A percentile compares a stretch with the other conserved stretches of the same genome.
phyloP scores from a whole-genome alignment of 371 early-diverging fungal species.

The Mucor mucedo region DNA sequence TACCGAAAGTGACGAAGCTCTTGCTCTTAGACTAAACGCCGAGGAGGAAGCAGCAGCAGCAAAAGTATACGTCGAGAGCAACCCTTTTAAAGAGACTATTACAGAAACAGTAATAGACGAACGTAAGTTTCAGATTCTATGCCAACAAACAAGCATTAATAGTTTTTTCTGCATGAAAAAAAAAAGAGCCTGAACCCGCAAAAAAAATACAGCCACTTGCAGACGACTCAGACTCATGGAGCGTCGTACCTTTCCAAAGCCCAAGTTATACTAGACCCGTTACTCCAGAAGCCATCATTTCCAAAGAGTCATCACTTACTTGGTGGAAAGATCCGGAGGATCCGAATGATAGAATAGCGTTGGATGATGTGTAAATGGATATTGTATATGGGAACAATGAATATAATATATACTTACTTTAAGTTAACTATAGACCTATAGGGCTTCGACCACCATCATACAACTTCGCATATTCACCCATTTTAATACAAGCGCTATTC shows the following conservation, averaged over 20 bases:
- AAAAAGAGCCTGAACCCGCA: not conserved
- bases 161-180: not conserved
- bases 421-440: slow-evolving; percentile 32
- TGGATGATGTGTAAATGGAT: slow-evolving; percentile 29
- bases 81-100: not conserved
- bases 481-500: slow-evolving; percentile 45
- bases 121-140: not conserved
- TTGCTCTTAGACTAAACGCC: slow-evolving; percentile 14
- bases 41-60: slow-evolving; percentile 9
- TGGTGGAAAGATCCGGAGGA: slow-evolving; percentile 54
- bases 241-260: slow-evolving; percentile 36
- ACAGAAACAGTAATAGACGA: not conserved
- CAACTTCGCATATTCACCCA: slow-evolving; percentile 41
- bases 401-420: not conserved
- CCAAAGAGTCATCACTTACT: slow-evolving; percentile 30
- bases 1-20: slow-evolving; percentile 10
- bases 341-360: slow-evolving; percentile 35
- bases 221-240: slow-evolving; percentile 34
- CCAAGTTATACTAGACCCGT: not conserved
- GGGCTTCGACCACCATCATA: slow-evolving; percentile 51
- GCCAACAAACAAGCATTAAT: not conserved
- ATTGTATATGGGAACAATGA: not conserved
- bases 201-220: not conserved
- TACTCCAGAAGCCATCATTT: not conserved
- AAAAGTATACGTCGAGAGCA: slow-evolving; percentile 1